Conservation (phyloP, 257 asterid species). For the Solanum chiquidenum region DNA sequence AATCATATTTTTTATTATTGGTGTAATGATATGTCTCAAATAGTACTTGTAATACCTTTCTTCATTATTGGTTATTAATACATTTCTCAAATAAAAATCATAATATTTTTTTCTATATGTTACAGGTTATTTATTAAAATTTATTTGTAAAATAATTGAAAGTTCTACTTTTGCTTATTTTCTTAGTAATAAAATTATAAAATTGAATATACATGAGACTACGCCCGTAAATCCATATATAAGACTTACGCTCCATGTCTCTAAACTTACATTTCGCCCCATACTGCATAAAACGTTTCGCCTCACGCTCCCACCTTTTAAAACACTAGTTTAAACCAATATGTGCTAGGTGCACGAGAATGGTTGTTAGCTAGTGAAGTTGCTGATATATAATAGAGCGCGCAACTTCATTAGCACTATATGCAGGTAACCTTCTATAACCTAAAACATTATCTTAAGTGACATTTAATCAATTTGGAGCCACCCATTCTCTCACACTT, state of each 20-base stretch:
- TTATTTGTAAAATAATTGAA: too few species aligned
- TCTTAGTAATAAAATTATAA: too few species aligned
- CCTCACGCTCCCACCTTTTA: not conserved
- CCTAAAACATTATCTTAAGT: not conserved
- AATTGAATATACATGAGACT: too few species aligned
- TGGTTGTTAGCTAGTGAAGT: not conserved
- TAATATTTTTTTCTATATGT: too few species aligned
- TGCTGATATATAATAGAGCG: not conserved
- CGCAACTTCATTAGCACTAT: not conserved
- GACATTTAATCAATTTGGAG: not conserved
- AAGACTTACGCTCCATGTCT: not conserved
- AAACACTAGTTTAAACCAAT: not conserved
- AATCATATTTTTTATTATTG: too few species aligned
- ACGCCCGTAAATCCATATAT: too few species aligned
- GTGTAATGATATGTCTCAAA: not conserved
- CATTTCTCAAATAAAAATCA: too few species aligned
- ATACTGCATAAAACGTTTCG: not conserved
- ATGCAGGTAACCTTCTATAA: not conserved
- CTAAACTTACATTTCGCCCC: fast-evolving
- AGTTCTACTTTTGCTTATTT: too few species aligned
- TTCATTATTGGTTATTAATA: too few species aligned
- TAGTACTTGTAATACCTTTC: too few species aligned
- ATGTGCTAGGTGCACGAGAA: not conserved
- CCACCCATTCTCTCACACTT: not conserved
- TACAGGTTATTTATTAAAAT: too few species aligned